Evolutionary conservation across 257 asterid genomes (phyloP).

Genomic region (Avicennia marina): DNA sequence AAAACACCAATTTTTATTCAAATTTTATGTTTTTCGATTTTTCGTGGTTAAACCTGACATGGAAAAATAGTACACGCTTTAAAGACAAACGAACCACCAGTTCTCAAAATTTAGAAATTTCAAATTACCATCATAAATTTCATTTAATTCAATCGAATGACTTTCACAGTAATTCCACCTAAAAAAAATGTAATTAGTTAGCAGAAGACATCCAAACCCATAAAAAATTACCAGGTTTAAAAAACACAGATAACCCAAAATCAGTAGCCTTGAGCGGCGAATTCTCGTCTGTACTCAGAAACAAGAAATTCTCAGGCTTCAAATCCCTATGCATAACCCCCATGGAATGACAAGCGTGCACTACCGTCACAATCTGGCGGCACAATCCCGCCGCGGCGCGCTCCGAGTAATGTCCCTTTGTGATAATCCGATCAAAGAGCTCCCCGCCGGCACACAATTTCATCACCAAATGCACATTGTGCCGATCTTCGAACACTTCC

Average conservation of each 20-base stretch:
- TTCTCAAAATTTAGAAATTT: too few species aligned
- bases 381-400: constrained; percentile 66
- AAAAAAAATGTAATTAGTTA: not conserved
- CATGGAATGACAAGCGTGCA: constrained; percentile 71
- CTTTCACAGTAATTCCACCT: too few species aligned
- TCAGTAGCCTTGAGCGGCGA: constrained; percentile 71
- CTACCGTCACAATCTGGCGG: constrained; percentile 68
- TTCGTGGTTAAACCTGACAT: too few species aligned
- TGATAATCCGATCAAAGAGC: constrained; percentile 62
- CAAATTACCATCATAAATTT: too few species aligned
- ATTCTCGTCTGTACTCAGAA: constrained; percentile 42
- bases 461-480: constrained; percentile 58
- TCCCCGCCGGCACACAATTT: constrained; percentile 78
- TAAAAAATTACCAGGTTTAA: constrained; percentile 57
- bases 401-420: constrained; percentile 72
- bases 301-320: constrained; percentile 74
- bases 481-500: constrained; percentile 69
- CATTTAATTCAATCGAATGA: not conserved
- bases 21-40: too few species aligned
- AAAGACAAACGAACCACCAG: too few species aligned
- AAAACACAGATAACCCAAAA: constrained; percentile 65
- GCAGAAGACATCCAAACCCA: not conserved
- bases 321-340: constrained; percentile 81
- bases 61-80: too few species aligned
- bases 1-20: too few species aligned